phyloP scores from a whole-genome alignment of 1,284 basidiomycete genomes.

The Moesziomyces parantarcticus region DNA sequence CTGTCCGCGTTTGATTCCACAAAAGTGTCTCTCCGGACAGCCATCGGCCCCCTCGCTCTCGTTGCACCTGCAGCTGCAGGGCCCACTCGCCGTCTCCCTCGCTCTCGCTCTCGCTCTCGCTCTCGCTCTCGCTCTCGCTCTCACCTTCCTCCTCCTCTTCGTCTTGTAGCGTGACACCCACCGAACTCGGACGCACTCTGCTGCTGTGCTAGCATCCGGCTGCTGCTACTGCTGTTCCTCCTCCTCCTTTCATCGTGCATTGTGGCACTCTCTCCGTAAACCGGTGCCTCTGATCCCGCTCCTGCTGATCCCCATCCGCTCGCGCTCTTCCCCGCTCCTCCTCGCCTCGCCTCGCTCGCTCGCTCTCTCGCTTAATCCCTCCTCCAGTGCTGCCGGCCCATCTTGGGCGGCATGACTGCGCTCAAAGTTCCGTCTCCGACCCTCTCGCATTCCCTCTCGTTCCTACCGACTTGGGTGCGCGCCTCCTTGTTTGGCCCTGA shows the following conservation, averaged over 20 bases:
- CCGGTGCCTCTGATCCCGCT: not conserved
- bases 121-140: not conserved
- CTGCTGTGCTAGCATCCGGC: too few species aligned
- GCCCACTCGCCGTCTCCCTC: too few species aligned
- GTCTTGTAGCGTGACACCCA: not conserved
- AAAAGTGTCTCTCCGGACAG: not conserved
- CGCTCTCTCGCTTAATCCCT: slow-evolving; percentile 1
- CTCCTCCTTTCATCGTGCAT: too few species aligned
- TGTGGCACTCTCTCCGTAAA: too few species aligned
- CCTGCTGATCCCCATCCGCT: slow-evolving; percentile 25
- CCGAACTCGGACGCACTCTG: too few species aligned
- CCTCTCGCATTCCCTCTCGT: slow-evolving; percentile 14
- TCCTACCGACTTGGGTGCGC: slow-evolving; percentile 18
- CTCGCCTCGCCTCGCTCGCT: not conserved
- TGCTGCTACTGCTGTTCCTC: too few species aligned
- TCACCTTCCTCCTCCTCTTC: not conserved
- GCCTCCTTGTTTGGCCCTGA: slow-evolving; percentile 15
- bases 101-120: too few species aligned
- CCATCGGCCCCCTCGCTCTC: not conserved
- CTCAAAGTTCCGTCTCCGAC: slow-evolving; percentile 43
- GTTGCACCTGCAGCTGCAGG: too few species aligned
- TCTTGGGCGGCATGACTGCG: slow-evolving; percentile 9
- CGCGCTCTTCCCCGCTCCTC: not conserved
- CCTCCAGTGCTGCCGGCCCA: not conserved
- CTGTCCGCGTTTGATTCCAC: slow-evolving; percentile 2